These are phyloP conservation scores for Ustilago esculenta DNA, from an alignment of 1,284 basidiomycete species.

Conservation along the genomic window DNA sequence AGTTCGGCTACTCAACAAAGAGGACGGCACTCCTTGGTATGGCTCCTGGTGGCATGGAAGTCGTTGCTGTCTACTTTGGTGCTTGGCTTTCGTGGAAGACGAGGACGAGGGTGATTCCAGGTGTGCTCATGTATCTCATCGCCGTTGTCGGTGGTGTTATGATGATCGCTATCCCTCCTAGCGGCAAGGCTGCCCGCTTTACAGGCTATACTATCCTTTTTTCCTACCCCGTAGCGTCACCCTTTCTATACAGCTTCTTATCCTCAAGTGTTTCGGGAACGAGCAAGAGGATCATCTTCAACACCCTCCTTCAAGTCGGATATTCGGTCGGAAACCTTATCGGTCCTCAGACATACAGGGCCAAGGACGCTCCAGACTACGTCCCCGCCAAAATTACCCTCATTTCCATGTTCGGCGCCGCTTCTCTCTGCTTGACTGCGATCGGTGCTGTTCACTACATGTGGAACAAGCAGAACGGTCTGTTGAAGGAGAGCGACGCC, in stretches of 20 bases:
- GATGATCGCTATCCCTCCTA: conserved; percentile 41
- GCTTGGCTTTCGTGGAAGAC: conserved; percentile 44
- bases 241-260: conserved; percentile 52
- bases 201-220: conserved; percentile 30
- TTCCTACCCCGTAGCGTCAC: conserved; percentile 25
- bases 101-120: conserved; percentile 49
- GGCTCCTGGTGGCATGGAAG: conserved; percentile 56
- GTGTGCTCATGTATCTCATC: conserved; percentile 52
- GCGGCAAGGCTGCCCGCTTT: conserved; percentile 27
- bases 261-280: conserved; percentile 50
- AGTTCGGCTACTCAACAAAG: conserved; percentile 57
- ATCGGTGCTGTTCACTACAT: conserved; percentile 46
- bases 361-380: conserved; percentile 51
- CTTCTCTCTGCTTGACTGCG: conserved; percentile 27
- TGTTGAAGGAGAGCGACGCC: background rate
- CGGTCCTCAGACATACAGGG: conserved; percentile 59
- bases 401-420: conserved; percentile 58
- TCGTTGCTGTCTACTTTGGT: conserved; percentile 53
- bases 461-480: conserved; percentile 54
- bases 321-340: conserved; percentile 60
- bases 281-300: conserved; percentile 62
- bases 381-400: conserved; percentile 60
- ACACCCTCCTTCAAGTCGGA: conserved; percentile 54
- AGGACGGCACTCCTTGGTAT: conserved; percentile 62
- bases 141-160: conserved; percentile 57